Base-by-base conservation (phyloP, 441 rosid genomes). In the Sinapis alba region DNA sequence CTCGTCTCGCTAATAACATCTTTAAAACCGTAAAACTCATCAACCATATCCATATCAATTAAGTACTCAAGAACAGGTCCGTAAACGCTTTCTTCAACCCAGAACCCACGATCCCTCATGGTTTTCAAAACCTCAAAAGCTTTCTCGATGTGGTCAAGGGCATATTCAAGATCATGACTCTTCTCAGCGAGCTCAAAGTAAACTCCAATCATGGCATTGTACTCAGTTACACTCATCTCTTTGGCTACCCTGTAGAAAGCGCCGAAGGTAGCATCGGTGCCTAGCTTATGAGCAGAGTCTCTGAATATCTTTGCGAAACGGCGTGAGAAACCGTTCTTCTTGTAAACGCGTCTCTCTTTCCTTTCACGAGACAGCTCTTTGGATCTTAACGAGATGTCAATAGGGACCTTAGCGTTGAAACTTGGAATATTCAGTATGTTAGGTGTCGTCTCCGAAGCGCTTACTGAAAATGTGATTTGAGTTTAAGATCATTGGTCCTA, bases 101-200 rank as follows among this genome's bases (percentile, higher is more conserved):
- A 76, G 69, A 89, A 86, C 27, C 97, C 97, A 19, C 78, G 79
- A 71, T 91, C 93, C 79, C 80, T 88, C 94, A 91, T 86, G 23
- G 62, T 34, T 28, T 76, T 65, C 3, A 88, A 69, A 76, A 85
- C 69, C 74, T 68, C 78, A 56, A 77, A 80, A 70, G 85, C 92
- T 41, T 61, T 74, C 16, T 68, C 77, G 50, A 88, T 71, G 19
- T 86, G 79, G 43, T 82, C 76, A 53, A 80, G 81, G 15, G 80
- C 87, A 60, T 70, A 79, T 21, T 80, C 86, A 47, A 83, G 78
- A 78, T 86, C 83, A 65, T 73, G 78, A 58, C 70, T 84, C 65
- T 18, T 64, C 78, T 72, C 82, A n/a, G 92, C 94, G 34, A 75
- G 79, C 72, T 85, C 84, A 13, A 91, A 38, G 81, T 82, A 78